phyloP scores from a whole-genome alignment of 441 rosid species.

The Melastoma candidum region DNA sequence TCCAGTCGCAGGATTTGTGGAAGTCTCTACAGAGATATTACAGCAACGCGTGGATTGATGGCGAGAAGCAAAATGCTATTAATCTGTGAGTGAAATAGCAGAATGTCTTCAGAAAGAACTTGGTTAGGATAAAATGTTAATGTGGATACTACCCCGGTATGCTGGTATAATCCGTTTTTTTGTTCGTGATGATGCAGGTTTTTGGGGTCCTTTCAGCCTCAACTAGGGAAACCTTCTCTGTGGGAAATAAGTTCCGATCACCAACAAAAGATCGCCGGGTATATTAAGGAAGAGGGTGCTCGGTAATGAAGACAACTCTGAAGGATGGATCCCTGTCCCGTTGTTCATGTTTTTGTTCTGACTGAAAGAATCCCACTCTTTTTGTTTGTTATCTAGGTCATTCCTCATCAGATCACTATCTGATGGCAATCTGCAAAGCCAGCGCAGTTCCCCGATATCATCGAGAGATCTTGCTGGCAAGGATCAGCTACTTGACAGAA shows the following conservation, averaged over 20 bases:
- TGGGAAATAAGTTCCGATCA: constrained; percentile 45
- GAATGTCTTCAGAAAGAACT: too few species aligned
- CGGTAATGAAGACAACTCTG: constrained; percentile 3
- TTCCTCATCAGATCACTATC: constrained; percentile 76
- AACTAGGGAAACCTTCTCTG: constrained; percentile 4
- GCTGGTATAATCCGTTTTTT: too few species aligned
- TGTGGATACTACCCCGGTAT: too few species aligned
- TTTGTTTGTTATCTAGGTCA: constrained; percentile 31
- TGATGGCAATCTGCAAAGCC: constrained; percentile 63
- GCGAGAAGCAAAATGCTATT: constrained; percentile 94
- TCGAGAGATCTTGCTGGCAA: constrained; percentile 26
- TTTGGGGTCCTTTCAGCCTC: constrained; percentile 11
- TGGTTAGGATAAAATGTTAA: too few species aligned
- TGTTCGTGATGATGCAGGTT: not conserved
- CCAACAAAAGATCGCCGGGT: constrained; percentile 42
- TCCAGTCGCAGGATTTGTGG: constrained; percentile 98
- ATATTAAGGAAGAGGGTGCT: constrained; percentile 31
- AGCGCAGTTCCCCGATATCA: constrained; percentile 31
- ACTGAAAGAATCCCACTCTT: too few species aligned
- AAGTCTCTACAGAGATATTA: constrained; percentile 95
- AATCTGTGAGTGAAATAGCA: constrained; percentile 49
- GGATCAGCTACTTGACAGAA: constrained; percentile 27
- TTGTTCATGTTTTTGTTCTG: too few species aligned
- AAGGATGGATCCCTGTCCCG: constrained; percentile 1
- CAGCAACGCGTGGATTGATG: constrained; percentile 96